Evolutionary conservation across 345 rosid genomes (phyloP), one percentile per base, ranked within the genome.

Genomic region (Eutrema yunnanense): DNA sequence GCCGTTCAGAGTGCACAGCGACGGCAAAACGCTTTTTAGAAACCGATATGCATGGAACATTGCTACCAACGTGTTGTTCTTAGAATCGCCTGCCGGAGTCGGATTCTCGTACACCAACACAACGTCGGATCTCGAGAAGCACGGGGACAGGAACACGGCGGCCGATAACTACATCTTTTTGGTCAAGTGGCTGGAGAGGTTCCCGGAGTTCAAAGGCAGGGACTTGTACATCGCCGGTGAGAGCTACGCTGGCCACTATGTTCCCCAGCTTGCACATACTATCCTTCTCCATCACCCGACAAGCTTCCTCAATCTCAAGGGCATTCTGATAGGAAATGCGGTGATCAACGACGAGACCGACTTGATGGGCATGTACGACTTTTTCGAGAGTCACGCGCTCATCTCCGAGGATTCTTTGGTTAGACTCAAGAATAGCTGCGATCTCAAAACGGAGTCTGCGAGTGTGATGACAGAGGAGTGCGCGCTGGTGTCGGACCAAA

Each of bases 191-290:
- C 53, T 94, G 4, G 84, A 84, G 80, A 86, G 96, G 63, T 94
- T 91, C 74, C 97, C 98, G 0, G 96, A 89, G 71, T 89, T 83
- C 73, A 86, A 81, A 75, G 79, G 67, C 61, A 80, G 92, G 50
- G 91, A 86, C 0, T 81, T 94, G 27, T 94, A 85, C 72, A 82
- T 94, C 6, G 40, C 96, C n/a, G 98, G 97, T 0, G 97, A 94
- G 79, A 90, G 98, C 79, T 90, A 94, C 49, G 96, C 96, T 0
- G 97, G 96, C 1, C 97, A 94, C 74, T 91, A 87, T 69, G 94
- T 86, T 4, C 92, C 98, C 43, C 96, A 91, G 34, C 88, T 94
- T 52, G 90, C 95, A 4, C 87, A 84, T 33, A 74, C 83, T 53
- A 84, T 94, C 76, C 85, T 88, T 16, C 7, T 52, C 67, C 85